phyloP scores from a whole-genome alignment of 305 asterid species.

The Withania somnifera region DNA sequence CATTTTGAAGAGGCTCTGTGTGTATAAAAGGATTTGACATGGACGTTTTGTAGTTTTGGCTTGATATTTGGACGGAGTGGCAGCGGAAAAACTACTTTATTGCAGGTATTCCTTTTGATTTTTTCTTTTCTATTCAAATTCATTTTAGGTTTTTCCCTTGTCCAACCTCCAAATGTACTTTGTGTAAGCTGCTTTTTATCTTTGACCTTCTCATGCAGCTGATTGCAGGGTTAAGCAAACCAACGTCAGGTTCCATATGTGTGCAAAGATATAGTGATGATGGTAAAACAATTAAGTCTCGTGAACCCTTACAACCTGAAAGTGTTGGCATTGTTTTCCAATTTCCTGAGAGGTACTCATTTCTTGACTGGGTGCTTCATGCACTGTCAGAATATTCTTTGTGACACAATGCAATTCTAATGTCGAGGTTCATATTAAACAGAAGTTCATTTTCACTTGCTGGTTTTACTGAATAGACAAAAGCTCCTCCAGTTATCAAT shows the following conservation, averaged over 20 bases:
- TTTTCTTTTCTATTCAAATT: neutral
- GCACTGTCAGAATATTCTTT: neutral
- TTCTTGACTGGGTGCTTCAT: neutral
- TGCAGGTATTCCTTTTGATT: conserved; percentile 48
- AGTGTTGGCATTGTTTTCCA: conserved; percentile 93
- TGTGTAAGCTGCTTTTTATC: conserved; percentile 12
- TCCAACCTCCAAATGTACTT: neutral
- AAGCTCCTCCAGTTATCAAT: neutral
- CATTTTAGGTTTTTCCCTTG: neutral
- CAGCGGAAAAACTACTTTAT: conserved; percentile 86
- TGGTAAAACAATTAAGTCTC: conserved; percentile 43
- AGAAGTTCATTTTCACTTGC: neutral
- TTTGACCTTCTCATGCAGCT: conserved; percentile 37
- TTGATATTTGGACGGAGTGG: conserved; percentile 93
- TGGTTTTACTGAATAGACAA: neutral
- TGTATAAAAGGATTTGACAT: neutral
- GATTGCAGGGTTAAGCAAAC: conserved; percentile 82
- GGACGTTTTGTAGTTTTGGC: conserved; percentile 40
- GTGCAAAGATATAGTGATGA: conserved; percentile 50
- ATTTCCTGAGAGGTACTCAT: conserved; percentile 81
- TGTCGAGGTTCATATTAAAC: neutral
- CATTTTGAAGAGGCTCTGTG: neutral
- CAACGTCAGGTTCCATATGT: conserved; percentile 72
- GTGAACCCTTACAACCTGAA: conserved; percentile 44
- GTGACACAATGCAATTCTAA: neutral